These are phyloP conservation scores for Ustilago shanxiensis DNA, from an alignment of 1,284 basidiomycete genomes.

Conservation along the genomic window DNA sequence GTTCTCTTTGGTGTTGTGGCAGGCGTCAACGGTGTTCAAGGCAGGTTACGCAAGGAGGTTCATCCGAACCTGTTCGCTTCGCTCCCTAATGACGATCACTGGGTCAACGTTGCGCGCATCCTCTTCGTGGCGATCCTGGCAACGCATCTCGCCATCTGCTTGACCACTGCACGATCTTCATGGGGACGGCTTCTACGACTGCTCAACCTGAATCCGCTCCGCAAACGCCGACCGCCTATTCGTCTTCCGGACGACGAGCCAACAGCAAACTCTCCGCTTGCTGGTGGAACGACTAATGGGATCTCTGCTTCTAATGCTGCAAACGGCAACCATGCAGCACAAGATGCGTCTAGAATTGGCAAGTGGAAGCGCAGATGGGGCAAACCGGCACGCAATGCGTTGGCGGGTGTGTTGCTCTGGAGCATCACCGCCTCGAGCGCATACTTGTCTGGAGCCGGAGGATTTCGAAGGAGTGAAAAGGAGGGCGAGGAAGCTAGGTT, in stretches of 20 bases:
- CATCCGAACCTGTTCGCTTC: slow-evolving; percentile 65
- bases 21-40: slow-evolving; percentile 56
- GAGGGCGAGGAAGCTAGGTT: slow-evolving; percentile 65
- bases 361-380: slow-evolving; percentile 55
- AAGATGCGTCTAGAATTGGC: slow-evolving; percentile 14
- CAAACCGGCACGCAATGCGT: slow-evolving; percentile 55
- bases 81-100: slow-evolving; percentile 58
- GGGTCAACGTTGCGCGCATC: slow-evolving; percentile 56
- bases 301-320: neutral
- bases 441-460: slow-evolving; percentile 64
- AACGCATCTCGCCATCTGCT: slow-evolving; percentile 62
- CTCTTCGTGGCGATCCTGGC: slow-evolving; percentile 60
- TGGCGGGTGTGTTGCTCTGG: slow-evolving; percentile 64
- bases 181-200: slow-evolving; percentile 63
- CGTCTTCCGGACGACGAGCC: slow-evolving; percentile 24
- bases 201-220: slow-evolving; percentile 59
- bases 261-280: slow-evolving; percentile 1
- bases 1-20: slow-evolving; percentile 58
- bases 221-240: slow-evolving; percentile 24
- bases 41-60: slow-evolving; percentile 40
- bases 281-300: neutral
- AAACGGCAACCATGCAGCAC: slow-evolving; percentile 3
- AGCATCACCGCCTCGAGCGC: slow-evolving; percentile 55
- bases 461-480: slow-evolving; percentile 57
- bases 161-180: slow-evolving; percentile 63